Evolutionary conservation across 106 monocot species (phyloP).

Genomic region (Dendrobium chrysotoxum): DNA sequence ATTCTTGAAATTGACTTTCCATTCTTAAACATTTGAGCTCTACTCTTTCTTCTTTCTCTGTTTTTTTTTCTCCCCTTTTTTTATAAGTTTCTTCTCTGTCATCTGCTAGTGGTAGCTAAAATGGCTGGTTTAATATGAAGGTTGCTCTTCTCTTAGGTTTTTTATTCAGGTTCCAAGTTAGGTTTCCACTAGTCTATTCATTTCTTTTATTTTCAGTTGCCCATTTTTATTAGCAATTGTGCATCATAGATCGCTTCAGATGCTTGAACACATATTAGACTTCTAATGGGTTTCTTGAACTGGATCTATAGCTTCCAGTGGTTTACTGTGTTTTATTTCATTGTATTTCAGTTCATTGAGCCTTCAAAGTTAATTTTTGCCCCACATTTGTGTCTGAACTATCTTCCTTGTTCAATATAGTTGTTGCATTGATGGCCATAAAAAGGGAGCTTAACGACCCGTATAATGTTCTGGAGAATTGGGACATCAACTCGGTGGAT

Average conservation of each 20-base stretch:
- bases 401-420: slow-evolving; percentile 29
- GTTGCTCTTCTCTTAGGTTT: background rate
- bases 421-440: slow-evolving; percentile 82
- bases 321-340: background rate
- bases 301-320: background rate
- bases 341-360: background rate
- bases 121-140: background rate
- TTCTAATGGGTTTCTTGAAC: background rate
- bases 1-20: background rate
- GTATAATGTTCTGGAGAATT: slow-evolving; percentile 73
- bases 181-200: background rate
- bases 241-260: background rate
- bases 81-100: background rate
- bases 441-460: slow-evolving; percentile 75
- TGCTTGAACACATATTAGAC: background rate
- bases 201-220: background rate
- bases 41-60: background rate
- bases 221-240: background rate
- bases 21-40: background rate
- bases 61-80: background rate
- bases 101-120: background rate
- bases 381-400: background rate
- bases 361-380: background rate
- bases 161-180: background rate
- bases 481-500: slow-evolving; percentile 99